Evolutionary conservation across 2,329 filamentous ascomycete species (phyloP), one percentile per base, ranked within the genome.

Genomic region (Teratosphaeria epicoccoides): DNA sequence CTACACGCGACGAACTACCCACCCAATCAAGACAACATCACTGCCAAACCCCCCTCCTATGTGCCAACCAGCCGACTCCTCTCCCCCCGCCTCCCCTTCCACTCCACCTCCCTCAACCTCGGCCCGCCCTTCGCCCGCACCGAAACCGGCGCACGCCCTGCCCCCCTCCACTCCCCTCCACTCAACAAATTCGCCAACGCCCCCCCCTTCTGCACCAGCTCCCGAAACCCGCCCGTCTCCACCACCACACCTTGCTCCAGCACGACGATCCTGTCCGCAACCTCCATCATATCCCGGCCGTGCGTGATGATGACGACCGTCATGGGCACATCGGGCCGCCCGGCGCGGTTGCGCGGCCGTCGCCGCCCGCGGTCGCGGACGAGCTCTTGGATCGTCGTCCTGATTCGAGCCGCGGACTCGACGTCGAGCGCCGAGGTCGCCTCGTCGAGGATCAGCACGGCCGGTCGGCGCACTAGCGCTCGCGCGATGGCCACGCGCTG

Each of bases 261-360:
- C 55, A 96, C 80, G 0, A 91, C 73, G 6, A 96, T 73, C 44
- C 79, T 75, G 64, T 88, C 83, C 0, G 85, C 86, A 53, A 87
- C 79, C 52, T 77, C 76, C 87, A 97, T 96, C 88, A 95, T 94
- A 63, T 91, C 84, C 55, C 73, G 75, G 52, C 78, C 80, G 69
- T 96, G 91, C 47, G 89, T 95, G 37, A 95, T 84, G 23, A 94
- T 77, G 14, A 96, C 74, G 0, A 95, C 80, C 0, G 85, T 85
- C 66, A 88, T 77, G 25, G 56, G 61, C n/a, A n/a, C n/a, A n/a
- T n/a, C n/a, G n/a, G n/a, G n/a, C n/a, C n/a, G n/a, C n/a, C n/a
- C n/a, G 29, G 29, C 10, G 4, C 29, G 10, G 10, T n/a, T n/a
- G 29, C 12, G 29, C n/a, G 10, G 29, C 3, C 29, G 4, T 37